These are phyloP conservation scores for Hamigera avellanea DNA, from an alignment of 495 filamentous ascomycete genomes.

Conservation along the genomic window DNA sequence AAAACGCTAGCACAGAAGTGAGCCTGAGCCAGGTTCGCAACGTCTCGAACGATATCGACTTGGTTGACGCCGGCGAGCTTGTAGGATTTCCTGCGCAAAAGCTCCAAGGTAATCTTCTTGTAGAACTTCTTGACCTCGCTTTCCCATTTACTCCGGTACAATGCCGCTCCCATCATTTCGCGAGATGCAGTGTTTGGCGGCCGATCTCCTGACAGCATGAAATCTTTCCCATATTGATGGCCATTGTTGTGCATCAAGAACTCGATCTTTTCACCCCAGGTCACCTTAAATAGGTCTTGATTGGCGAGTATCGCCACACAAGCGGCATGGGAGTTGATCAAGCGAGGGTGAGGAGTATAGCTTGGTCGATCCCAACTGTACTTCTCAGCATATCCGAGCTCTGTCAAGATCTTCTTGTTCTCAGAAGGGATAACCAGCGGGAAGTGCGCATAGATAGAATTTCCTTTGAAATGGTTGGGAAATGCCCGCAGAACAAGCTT, in stretches of 20 bases:
- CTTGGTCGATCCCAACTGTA: conserved; percentile 41
- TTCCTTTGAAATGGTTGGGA: conserved; percentile 43
- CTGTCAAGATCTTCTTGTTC: conserved; percentile 38
- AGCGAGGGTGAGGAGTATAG: conserved; percentile 16
- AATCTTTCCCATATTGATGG: conserved; percentile 33
- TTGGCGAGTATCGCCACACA: conserved; percentile 36
- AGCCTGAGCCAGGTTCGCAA: conserved; percentile 49
- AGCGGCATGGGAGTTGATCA: conserved; percentile 39
- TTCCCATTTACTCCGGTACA: conserved; percentile 41
- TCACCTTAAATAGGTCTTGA: conserved; percentile 41
- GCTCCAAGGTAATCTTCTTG: conserved; percentile 36
- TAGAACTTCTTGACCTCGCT: conserved; percentile 40
- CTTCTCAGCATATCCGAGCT: conserved; percentile 29
- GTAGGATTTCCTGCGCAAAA: conserved; percentile 37
- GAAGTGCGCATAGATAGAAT: conserved; percentile 48
- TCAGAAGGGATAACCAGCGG: conserved; percentile 46
- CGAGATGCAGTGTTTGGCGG: conserved; percentile 34
- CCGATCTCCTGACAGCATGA: conserved; percentile 43
- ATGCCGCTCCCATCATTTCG: conserved; percentile 31
- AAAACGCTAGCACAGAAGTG: conserved; percentile 52
- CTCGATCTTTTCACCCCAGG: conserved; percentile 42
- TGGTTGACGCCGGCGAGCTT: conserved; percentile 43
- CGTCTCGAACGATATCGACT: conserved; percentile 50
- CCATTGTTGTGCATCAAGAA: conserved; percentile 32
- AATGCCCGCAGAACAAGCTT: conserved; percentile 51